Evolutionary conservation across 352 stramenopile genomes (phyloP).

Genomic region (Pythium insidiosum): DNA sequence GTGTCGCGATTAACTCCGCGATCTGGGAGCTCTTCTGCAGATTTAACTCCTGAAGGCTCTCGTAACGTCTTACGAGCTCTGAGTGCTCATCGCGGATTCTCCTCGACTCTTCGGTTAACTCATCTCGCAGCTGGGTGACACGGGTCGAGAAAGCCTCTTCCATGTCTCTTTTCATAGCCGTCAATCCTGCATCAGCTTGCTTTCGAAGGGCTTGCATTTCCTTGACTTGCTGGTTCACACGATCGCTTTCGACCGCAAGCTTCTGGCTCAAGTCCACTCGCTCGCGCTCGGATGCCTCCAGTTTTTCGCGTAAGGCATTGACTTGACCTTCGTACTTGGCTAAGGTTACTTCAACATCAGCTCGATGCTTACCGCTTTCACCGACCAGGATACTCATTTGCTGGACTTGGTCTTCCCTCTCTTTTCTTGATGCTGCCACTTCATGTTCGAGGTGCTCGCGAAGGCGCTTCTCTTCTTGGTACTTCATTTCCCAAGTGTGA

Average conservation of each 20-base stretch:
- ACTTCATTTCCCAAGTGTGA: constrained; percentile 15
- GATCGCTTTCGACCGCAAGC: constrained; percentile 26
- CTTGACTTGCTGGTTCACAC: constrained; percentile 29
- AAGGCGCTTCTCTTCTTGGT: constrained; percentile 17
- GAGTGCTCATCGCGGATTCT: constrained; percentile 10
- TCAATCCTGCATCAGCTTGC: constrained; percentile 18
- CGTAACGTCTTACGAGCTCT: constrained; percentile 30
- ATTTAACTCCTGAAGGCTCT: constrained; percentile 40
- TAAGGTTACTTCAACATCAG: constrained; percentile 26
- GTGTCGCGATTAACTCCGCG: constrained; percentile 29
- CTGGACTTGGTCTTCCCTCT: constrained; percentile 22
- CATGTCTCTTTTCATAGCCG: constrained; percentile 10
- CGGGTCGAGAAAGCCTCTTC: constrained; percentile 14
- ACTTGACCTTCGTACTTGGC: constrained; percentile 49
- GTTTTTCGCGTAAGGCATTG: constrained; percentile 28
- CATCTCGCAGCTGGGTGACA: constrained; percentile 11
- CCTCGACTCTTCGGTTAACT: constrained; percentile 11
- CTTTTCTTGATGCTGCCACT: constrained; percentile 3
- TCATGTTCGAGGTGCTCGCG: constrained; percentile 19
- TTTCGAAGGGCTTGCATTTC: constrained; percentile 26
- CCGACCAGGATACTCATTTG: constrained; percentile 28
- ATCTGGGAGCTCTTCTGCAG: constrained; percentile 51
- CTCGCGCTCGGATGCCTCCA: constrained; percentile 27
- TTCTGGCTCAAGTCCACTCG: constrained; percentile 23
- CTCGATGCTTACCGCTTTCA: constrained; percentile 37